phyloP scores from a whole-genome alignment of 345 rosid genomes.

The Acer negundo region DNA sequence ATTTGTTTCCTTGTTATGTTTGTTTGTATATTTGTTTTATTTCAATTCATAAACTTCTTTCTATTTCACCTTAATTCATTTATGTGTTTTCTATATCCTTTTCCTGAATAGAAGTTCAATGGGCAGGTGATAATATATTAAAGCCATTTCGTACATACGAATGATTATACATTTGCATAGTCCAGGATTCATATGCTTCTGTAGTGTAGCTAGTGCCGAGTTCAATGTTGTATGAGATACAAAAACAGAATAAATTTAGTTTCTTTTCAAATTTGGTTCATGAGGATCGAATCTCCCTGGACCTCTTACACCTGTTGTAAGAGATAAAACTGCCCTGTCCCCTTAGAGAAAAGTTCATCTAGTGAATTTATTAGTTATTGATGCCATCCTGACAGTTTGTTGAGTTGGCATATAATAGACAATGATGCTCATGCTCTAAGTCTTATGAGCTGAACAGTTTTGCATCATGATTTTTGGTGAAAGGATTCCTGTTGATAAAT shows the following conservation, averaged over 20 bases:
- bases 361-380: background rate
- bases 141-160: background rate
- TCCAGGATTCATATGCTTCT: background rate
- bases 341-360: background rate
- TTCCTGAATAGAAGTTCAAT: background rate
- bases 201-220: background rate
- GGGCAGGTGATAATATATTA: background rate
- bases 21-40: background rate
- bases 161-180: background rate
- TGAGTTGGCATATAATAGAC: background rate
- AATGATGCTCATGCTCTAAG: background rate
- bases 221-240: background rate
- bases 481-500: constrained; percentile 1
- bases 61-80: background rate
- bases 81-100: background rate
- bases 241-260: background rate
- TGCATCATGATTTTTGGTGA: background rate
- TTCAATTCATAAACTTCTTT: background rate
- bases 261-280: background rate
- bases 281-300: background rate
- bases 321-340: background rate
- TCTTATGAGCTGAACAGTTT: background rate
- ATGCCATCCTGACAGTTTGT: background rate
- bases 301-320: background rate
- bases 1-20: background rate